A percentile compares a stretch with the other conserved stretches of the same genome.
These are phyloP conservation scores for Fraxinus dipetala DNA, from an alignment of 305 asterid genomes.

Conservation along the genomic window DNA sequence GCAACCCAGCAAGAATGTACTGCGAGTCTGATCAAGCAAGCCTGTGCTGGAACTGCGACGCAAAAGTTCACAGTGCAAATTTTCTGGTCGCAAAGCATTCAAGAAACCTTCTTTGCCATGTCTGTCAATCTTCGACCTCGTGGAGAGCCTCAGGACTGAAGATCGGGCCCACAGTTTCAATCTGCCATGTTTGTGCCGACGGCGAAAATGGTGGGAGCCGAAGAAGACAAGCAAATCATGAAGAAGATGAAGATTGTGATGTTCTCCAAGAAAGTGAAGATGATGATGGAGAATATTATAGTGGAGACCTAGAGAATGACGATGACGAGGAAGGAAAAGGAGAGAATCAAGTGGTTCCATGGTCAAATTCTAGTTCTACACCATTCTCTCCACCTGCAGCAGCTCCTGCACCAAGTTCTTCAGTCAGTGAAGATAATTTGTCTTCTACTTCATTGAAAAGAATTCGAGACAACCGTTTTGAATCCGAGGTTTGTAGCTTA, in stretches of 20 bases:
- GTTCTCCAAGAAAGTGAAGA: conserved; percentile 26
- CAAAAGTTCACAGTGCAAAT: conserved; percentile 68
- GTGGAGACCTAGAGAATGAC: not conserved
- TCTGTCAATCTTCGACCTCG: conserved; percentile 53
- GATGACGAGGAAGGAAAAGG: conserved; percentile 35
- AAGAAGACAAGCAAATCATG: conserved; percentile 13
- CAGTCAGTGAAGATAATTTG: conserved; percentile 22
- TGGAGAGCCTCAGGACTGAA: conserved; percentile 69
- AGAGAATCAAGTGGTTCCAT: conserved; percentile 70
- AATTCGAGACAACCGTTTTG: conserved; percentile 17
- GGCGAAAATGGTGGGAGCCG: conserved; percentile 14
- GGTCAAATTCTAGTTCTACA: conserved; percentile 31
- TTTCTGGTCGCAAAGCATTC: conserved; percentile 71
- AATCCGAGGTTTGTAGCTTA: conserved; percentile 30
- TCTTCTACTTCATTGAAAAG: conserved; percentile 28
- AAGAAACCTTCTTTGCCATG: conserved; percentile 62
- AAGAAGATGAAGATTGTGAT: conserved; percentile 17
- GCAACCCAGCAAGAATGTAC: conserved; percentile 49
- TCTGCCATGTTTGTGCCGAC: conserved; percentile 42
- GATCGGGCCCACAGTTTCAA: conserved; percentile 51
- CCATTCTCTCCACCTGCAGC: conserved; percentile 19
- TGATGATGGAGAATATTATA: conserved; percentile 32
- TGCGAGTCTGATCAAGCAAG: conserved; percentile 75
- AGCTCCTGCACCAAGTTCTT: conserved; percentile 25
- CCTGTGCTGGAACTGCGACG: conserved; percentile 71